Evolutionary conservation across 306 rosid genomes (phyloP), one percentile per base, ranked within the genome.

Genomic region (Mimosa pudica): DNA sequence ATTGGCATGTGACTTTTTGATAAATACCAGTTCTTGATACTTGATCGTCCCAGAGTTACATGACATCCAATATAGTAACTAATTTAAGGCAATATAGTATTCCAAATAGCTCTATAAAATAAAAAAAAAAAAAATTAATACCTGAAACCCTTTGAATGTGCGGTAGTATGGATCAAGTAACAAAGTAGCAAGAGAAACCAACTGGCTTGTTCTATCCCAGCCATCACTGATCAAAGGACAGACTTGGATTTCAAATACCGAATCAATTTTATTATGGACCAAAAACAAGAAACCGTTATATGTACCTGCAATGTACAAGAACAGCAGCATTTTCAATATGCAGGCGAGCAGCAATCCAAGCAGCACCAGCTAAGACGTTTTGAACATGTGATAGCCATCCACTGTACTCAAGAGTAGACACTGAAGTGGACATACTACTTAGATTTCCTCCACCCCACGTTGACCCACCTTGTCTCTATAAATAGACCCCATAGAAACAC

Each of bases 371-470:
- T 89, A 95, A 90, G 80, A 95, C 85, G 84, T 77, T 89, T 67
- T 95, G 99, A 79, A 95, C 86, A 72, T 93, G 97, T 81, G 87
- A 88, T 81, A 95, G 77, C 99, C 99, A 95, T 71, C 98, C 99
- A 88, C 92, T 91, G 83, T 95, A 98, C 81, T 97, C 98, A 81
- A 95, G 96, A 68, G 93, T 88, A 76, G 99, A 91, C 73, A 95
- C 99, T 24, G 98, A 93, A 84, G 97, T 90, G 84, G 99, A 95
- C 99, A 95, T 95, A 79, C 98, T 92, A 84, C 98, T 93, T 57
- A 95, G 92, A 81, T 95, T 95, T 64, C 99, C 99, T 76, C 99
- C 99, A 84, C 99, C 97, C 99, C 99, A 95, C 49, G 89, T 95
- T 82, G 93, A 93, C 57, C 94, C 99, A 76, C 99, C 99, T 83